phyloP scores from a whole-genome alignment of 176 grass and related monocot genomes.

The Oryza meyeriana region DNA sequence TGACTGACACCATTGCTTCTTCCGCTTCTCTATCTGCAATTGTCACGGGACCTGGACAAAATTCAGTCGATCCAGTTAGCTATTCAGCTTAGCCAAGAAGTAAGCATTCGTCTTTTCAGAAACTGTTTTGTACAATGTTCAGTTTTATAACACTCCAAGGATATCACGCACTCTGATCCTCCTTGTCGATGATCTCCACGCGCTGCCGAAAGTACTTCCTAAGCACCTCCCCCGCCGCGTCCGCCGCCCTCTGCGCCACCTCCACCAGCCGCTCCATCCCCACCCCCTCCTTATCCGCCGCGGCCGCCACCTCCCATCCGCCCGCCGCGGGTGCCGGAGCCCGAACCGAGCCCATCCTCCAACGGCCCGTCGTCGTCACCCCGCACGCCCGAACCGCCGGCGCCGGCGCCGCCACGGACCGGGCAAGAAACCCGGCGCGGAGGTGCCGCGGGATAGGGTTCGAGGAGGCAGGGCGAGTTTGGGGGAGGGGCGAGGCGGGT shows the following conservation, averaged over 20 bases:
- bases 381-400: neutral
- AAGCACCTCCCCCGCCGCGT: slow-evolving; percentile 62
- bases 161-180: slow-evolving; percentile 64
- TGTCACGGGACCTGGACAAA: slow-evolving; percentile 65
- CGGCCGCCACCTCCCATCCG: neutral
- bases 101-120: neutral
- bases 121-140: neutral
- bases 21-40: slow-evolving; percentile 94
- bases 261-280: slow-evolving; percentile 54
- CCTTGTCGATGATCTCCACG: slow-evolving; percentile 82
- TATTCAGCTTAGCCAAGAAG: no score
- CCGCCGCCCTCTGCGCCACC: slow-evolving; percentile 62
- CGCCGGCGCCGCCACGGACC: neutral
- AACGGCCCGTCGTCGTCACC: neutral
- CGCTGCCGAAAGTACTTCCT: slow-evolving; percentile 81
- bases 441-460: slow-evolving; percentile 8
- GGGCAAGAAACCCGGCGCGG: neutral
- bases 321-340: neutral
- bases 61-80: slow-evolving; percentile 1
- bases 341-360: slow-evolving; percentile 19
- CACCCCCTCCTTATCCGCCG: neutral
- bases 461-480: neutral
- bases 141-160: neutral
- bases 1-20: slow-evolving; percentile 81
- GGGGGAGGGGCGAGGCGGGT: slow-evolving; percentile 11